Percentiles rank a stretch among this genome's conserved stretches.
These are phyloP conservation scores for Calophaca sinica DNA, from an alignment of 306 rosid genomes.

Conservation along the genomic window DNA sequence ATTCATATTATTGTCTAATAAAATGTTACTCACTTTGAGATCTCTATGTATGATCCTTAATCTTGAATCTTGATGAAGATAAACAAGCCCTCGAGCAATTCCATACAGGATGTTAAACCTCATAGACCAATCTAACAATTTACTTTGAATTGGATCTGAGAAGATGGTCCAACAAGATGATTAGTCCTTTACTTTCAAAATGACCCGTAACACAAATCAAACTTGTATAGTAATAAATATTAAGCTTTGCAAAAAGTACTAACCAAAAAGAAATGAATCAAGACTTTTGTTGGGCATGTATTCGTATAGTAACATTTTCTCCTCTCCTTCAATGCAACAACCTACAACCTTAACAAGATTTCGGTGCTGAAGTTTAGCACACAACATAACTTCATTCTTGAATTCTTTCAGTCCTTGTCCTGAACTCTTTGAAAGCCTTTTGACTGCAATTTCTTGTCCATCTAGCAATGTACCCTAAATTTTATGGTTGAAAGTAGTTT, in stretches of 20 bases:
- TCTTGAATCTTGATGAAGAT: slow-evolving; percentile 41
- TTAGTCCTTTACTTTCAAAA: not conserved
- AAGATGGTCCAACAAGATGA: not conserved
- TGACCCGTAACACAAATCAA: not conserved
- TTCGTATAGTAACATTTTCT: not conserved
- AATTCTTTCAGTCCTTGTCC: not conserved
- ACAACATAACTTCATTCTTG: not conserved
- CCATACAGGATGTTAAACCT: not conserved
- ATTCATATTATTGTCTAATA: slow-evolving; percentile 26
- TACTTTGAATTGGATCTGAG: slow-evolving; percentile 7
- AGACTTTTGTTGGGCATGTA: slow-evolving; percentile 1
- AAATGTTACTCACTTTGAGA: slow-evolving; percentile 19
- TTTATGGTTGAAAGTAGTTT: not conserved
- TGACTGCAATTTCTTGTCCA: slow-evolving; percentile 33
- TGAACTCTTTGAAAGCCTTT: slow-evolving; percentile 25
- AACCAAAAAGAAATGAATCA: slow-evolving; percentile 1
- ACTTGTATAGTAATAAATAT: not conserved
- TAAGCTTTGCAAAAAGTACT: not conserved
- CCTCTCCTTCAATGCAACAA: slow-evolving; percentile 3
- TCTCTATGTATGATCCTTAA: slow-evolving; percentile 21
- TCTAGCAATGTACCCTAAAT: slow-evolving; percentile 12
- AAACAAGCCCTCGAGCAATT: slow-evolving; percentile 36
- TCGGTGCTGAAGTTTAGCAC: not conserved
- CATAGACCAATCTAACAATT: slow-evolving; percentile 10
- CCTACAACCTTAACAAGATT: not conserved